These are phyloP conservation scores for Mycena polygramma DNA, from an alignment of 768 basidiomycete genomes.

Conservation along the genomic window DNA sequence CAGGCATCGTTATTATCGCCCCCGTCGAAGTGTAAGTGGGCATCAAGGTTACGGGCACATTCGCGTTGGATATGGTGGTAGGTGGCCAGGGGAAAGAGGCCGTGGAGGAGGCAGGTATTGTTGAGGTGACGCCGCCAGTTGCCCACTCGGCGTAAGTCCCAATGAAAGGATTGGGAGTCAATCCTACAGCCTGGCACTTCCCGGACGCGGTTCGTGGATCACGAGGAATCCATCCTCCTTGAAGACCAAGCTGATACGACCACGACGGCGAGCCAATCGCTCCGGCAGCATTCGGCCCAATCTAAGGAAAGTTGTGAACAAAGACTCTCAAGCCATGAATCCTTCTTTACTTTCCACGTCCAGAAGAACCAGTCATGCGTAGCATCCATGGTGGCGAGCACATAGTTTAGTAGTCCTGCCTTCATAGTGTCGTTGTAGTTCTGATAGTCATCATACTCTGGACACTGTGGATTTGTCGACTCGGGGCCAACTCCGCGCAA, in stretches of 20 bases:
- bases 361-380: slow-evolving; percentile 63
- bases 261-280: slow-evolving; percentile 59
- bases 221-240: slow-evolving; percentile 82
- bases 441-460: slow-evolving; percentile 64
- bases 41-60: slow-evolving; percentile 54
- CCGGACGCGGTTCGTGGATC: slow-evolving; percentile 80
- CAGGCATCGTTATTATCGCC: slow-evolving; percentile 67
- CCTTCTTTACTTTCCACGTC: slow-evolving; percentile 60
- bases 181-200: slow-evolving; percentile 70
- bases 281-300: slow-evolving; percentile 61
- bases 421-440: slow-evolving; percentile 61
- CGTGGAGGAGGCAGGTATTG: slow-evolving; percentile 63
- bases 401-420: slow-evolving; percentile 63
- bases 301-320: slow-evolving; percentile 65
- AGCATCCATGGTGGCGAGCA: slow-evolving; percentile 62
- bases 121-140: slow-evolving; percentile 73
- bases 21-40: slow-evolving; percentile 78
- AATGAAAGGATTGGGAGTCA: slow-evolving; percentile 51
- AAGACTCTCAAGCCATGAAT: slow-evolving; percentile 25
- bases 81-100: slow-evolving; percentile 68
- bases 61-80: slow-evolving; percentile 58
- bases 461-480: slow-evolving; percentile 48
- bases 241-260: slow-evolving; percentile 67
- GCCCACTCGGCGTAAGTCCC: slow-evolving; percentile 72
- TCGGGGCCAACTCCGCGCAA: slow-evolving; percentile 40